These are phyloP conservation scores for Lasiodiplodia sp. DNA, from an alignment of 2,329 filamentous ascomycete genomes.

Conservation along the genomic window DNA sequence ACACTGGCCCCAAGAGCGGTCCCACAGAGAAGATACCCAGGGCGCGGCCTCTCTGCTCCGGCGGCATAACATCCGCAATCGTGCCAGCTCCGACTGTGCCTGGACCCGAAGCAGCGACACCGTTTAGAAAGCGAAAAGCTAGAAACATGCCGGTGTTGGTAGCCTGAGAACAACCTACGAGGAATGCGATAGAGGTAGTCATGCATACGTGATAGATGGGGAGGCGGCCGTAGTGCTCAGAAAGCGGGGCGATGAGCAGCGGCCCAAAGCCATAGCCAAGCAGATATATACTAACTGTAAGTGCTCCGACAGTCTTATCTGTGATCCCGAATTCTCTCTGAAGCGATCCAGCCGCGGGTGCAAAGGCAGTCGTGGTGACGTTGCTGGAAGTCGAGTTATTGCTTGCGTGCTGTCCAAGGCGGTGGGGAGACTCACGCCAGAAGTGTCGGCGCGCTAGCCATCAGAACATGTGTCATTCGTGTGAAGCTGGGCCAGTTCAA, in stretches of 20 bases:
- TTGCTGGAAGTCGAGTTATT: too few species aligned
- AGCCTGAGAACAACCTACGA: conserved; percentile 39
- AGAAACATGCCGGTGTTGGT: conserved; percentile 45
- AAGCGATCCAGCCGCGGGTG: too few species aligned
- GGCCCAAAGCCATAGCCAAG: conserved; percentile 40
- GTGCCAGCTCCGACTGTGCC: conserved; percentile 46
- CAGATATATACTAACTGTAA: conserved; percentile 40
- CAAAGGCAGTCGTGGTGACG: too few species aligned
- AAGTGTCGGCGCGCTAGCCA: too few species aligned
- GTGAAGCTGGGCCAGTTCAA: too few species aligned
- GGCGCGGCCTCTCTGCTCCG: conserved; percentile 42
- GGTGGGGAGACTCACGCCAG: too few species aligned
- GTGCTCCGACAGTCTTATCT: too few species aligned
- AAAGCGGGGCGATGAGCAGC: conserved; percentile 39
- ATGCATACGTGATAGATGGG: conserved; percentile 34
- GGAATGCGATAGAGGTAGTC: conserved; percentile 26
- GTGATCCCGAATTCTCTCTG: too few species aligned
- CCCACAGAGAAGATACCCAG: conserved; percentile 49
- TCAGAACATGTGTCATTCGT: too few species aligned
- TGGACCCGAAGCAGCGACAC: conserved; percentile 42
- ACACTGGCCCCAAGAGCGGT: conserved; percentile 44
- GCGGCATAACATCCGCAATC: conserved; percentile 46
- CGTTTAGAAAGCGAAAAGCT: conserved; percentile 46
- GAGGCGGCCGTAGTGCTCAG: conserved; percentile 38
- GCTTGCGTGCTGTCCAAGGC: too few species aligned